Evolutionary conservation across 2,329 filamentous ascomycete species (phyloP).

Genomic region (Colletotrichum truncatum): DNA sequence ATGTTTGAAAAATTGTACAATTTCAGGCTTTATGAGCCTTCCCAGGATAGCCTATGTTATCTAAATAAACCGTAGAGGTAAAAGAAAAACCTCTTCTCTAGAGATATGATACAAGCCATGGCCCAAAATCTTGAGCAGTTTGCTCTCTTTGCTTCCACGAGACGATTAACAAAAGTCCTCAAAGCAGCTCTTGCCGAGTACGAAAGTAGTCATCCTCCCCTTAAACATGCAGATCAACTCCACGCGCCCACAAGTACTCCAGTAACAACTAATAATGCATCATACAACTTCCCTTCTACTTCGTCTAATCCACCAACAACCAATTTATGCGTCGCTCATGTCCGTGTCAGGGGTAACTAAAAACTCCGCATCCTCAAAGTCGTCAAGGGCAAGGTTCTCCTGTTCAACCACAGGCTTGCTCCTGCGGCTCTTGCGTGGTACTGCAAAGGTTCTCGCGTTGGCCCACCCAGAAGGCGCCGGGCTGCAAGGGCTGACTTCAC

Average conservation of each 20-base stretch:
- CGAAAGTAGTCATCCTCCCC: conserved; percentile 5
- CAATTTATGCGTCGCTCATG: conserved; percentile 45
- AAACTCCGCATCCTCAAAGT: conserved; percentile 78
- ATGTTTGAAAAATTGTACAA: neutral
- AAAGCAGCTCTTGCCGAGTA: conserved; percentile 34
- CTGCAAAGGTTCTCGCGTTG: conserved; percentile 57
- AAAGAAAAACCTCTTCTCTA: neutral
- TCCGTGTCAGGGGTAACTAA: conserved; percentile 57
- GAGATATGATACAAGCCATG: conserved; percentile 1
- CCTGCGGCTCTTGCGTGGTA: conserved; percentile 47
- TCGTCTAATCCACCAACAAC: neutral
- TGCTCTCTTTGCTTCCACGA: neutral
- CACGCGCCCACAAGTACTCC: neutral
- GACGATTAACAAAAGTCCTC: conserved; percentile 20
- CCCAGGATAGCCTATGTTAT: conserved; percentile 20
- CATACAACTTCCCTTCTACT: neutral
- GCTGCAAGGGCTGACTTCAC: conserved; percentile 50
- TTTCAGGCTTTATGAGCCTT: neutral
- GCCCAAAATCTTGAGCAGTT: neutral
- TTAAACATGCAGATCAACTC: neutral
- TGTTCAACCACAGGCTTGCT: conserved; percentile 43
- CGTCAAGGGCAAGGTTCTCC: conserved; percentile 58
- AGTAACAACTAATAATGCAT: neutral
- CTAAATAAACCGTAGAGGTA: conserved; percentile 5
- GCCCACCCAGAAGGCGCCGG: conserved; percentile 46